Percentiles rank a stretch among this genome's conserved stretches.
Evolutionary conservation across 176 grass and related monocot species (phyloP).

Genomic region (Areca catechu): DNA sequence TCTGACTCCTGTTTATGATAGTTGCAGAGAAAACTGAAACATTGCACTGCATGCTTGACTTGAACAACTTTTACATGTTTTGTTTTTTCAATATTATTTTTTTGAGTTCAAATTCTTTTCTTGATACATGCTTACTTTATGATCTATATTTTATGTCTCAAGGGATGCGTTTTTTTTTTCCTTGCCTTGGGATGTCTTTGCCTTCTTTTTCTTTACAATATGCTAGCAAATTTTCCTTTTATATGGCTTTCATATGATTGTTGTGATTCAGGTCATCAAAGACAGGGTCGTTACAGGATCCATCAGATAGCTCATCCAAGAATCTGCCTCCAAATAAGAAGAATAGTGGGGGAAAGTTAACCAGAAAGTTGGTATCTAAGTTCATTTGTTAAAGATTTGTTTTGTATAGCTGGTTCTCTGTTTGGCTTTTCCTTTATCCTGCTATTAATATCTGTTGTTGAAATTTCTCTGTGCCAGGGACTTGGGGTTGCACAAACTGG

Average conservation of each 20-base stretch:
- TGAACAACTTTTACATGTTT: too few relatives aligned
- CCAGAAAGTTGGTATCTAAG: conserved; percentile 44
- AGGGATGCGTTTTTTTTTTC: too few relatives aligned
- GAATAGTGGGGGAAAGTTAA: conserved; percentile 35
- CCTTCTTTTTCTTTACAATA: too few relatives aligned
- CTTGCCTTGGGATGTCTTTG: background rate
- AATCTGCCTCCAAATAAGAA: conserved; percentile 33
- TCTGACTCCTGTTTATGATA: too few relatives aligned
- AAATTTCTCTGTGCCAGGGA: conserved; percentile 33
- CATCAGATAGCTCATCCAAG: conserved; percentile 30
- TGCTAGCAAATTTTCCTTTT: too few relatives aligned
- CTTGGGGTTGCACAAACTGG: conserved; percentile 54
- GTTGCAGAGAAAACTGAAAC: too few relatives aligned
- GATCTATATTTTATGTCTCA: background rate
- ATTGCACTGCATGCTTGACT: too few relatives aligned
- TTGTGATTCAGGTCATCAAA: conserved; percentile 36
- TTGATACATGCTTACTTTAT: too few relatives aligned
- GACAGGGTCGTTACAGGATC: conserved; percentile 8
- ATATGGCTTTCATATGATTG: background rate
- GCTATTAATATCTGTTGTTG: conserved; percentile 15
- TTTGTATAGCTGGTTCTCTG: background rate
- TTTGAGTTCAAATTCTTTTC: too few relatives aligned
- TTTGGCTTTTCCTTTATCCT: background rate
- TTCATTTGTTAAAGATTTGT: background rate
- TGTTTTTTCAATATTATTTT: too few relatives aligned